Percentiles rank a stretch among this genome's conserved stretches.
Conservation (phyloP, 2,329 filamentous ascomycete genomes). For the Penicillium sp. region DNA sequence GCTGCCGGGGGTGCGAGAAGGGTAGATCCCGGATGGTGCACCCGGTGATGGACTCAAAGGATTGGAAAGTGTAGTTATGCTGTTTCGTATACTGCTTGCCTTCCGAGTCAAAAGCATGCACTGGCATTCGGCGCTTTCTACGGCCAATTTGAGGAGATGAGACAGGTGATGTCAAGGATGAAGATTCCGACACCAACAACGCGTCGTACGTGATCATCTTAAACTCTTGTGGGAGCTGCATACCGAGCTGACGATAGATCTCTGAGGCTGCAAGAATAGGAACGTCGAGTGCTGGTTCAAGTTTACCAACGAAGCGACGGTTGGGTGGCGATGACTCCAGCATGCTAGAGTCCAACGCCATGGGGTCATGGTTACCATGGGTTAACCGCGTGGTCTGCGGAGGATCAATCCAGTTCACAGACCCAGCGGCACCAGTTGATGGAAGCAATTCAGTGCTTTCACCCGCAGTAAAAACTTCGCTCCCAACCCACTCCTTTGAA, state of each 20-base stretch:
- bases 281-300: constrained; percentile 37
- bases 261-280: constrained; percentile 36
- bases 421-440: constrained; percentile 16
- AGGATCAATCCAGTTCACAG: constrained; percentile 37
- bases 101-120: constrained; percentile 27
- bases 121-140: constrained; percentile 27
- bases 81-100: constrained; percentile 24
- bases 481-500: constrained; percentile 38
- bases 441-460: constrained; percentile 20
- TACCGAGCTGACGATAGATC: constrained; percentile 35
- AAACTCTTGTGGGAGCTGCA: constrained; percentile 35
- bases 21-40: constrained; percentile 36
- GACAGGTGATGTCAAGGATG: constrained; percentile 15
- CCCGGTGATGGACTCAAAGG: constrained; percentile 35
- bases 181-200: constrained; percentile 30
- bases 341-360: constrained; percentile 34
- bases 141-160: constrained; percentile 23
- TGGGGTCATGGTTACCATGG: constrained; percentile 28
- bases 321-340: constrained; percentile 33
- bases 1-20: constrained; percentile 40
- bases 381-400: constrained; percentile 29
- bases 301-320: constrained; percentile 37
- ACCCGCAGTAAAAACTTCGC: constrained; percentile 27
- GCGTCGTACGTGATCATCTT: constrained; percentile 35
- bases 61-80: constrained; percentile 39